Evolutionary conservation across 2,329 filamentous ascomycete genomes (phyloP).

Genomic region (Aspergillus awamori): DNA sequence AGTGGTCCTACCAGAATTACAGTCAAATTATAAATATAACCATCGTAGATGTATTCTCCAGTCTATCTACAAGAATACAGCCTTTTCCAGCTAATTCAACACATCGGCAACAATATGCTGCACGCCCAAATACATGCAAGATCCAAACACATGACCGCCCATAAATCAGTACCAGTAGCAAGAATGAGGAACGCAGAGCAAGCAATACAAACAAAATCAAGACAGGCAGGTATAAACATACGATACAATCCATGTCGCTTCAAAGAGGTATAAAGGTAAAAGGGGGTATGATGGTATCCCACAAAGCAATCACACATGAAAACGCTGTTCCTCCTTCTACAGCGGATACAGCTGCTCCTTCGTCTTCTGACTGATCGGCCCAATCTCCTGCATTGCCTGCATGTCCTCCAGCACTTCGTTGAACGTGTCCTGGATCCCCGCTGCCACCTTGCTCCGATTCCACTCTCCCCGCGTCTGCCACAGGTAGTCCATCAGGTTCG

Average conservation of each 20-base stretch:
- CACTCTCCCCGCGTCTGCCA: conserved; percentile 80
- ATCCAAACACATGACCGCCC: not conserved
- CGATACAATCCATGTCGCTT: conserved; percentile 14
- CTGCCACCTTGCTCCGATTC: conserved; percentile 76
- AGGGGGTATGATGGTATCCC: conserved; percentile 3
- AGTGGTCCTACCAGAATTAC: too few species aligned
- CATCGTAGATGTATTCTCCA: too few species aligned
- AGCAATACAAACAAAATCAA: not conserved
- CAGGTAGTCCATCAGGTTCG: conserved; percentile 84
- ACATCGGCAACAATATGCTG: not conserved
- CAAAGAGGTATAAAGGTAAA: not conserved
- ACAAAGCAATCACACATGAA: conserved; percentile 9
- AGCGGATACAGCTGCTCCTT: conserved; percentile 30
- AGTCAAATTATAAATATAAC: too few species aligned
- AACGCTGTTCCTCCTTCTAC: not conserved
- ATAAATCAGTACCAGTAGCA: not conserved
- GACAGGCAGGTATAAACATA: conserved; percentile 19
- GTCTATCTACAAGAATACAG: not conserved
- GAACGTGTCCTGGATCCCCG: conserved; percentile 68
- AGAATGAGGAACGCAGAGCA: not conserved
- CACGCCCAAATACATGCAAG: too few species aligned
- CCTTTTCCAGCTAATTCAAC: not conserved
- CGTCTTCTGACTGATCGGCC: conserved; percentile 39
- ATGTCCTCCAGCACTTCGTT: conserved; percentile 67
- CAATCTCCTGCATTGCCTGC: conserved; percentile 54